These are phyloP conservation scores for Haberlea rhodopensis DNA, from an alignment of 257 asterid genomes.

Conservation along the genomic window DNA sequence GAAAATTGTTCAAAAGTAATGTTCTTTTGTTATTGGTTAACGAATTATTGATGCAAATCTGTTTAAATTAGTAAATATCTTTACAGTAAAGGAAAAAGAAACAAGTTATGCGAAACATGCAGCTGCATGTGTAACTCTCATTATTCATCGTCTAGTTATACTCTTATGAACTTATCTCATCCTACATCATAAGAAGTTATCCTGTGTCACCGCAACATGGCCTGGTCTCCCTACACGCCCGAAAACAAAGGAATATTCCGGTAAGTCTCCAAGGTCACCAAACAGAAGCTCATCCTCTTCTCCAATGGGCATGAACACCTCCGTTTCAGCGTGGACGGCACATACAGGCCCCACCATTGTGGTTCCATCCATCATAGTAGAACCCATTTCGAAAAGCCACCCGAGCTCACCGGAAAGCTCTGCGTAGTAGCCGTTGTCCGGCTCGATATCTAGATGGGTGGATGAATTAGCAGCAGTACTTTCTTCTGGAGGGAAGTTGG, in stretches of 20 bases:
- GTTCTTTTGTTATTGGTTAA: too few species aligned
- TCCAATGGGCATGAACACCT: constrained; percentile 47
- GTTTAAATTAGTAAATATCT: too few species aligned
- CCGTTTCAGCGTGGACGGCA: constrained; percentile 38
- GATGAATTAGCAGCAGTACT: constrained; percentile 25
- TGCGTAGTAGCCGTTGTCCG: constrained; percentile 36
- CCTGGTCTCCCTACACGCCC: constrained; percentile 48
- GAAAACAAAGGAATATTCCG: constrained; percentile 68
- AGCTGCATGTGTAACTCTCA: too few species aligned
- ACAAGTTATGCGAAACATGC: not conserved
- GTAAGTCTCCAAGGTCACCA: constrained; percentile 81
- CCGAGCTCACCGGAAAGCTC: constrained; percentile 66
- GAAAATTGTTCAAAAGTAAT: not conserved
- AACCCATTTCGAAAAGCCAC: constrained; percentile 60
- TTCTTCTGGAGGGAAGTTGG: constrained; percentile 39
- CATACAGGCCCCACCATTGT: constrained; percentile 52
- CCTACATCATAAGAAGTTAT: constrained; percentile 11
- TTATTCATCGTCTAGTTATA: not conserved
- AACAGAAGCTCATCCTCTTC: constrained; percentile 72
- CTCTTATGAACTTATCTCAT: too few species aligned
- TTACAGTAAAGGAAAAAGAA: not conserved
- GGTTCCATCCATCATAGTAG: constrained; percentile 45
- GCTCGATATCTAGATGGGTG: constrained; percentile 41
- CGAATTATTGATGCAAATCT: not conserved
- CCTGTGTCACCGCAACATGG: constrained; percentile 46